These are phyloP conservation scores for Paraconiothyrium sp. DNA, from an alignment of 2,329 filamentous ascomycete genomes.

Conservation along the genomic window DNA sequence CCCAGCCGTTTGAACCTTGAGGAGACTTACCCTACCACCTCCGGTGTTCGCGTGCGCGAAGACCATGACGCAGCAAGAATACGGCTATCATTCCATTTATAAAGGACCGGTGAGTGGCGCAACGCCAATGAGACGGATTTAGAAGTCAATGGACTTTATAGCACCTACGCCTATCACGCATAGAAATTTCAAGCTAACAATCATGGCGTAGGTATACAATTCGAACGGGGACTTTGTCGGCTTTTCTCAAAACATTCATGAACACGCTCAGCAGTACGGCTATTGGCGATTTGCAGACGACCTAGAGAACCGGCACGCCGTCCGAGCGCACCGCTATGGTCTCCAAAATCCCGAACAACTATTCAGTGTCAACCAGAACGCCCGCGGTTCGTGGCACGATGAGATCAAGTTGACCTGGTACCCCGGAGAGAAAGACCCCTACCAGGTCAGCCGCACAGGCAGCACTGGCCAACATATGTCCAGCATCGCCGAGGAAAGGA, in stretches of 20 bases:
- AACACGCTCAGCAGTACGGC: conserved; percentile 15
- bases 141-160: background rate
- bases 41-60: background rate
- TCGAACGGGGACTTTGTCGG: conserved; percentile 5
- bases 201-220: background rate
- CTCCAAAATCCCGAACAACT: conserved; percentile 20
- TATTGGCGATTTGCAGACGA: conserved; percentile 22
- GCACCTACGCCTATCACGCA: background rate
- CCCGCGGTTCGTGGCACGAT: background rate
- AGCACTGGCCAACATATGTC: conserved; percentile 22
- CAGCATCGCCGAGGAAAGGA: conserved; percentile 19
- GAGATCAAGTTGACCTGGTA: conserved; percentile 23
- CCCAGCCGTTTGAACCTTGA: background rate
- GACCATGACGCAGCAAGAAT: background rate
- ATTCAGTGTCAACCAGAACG: conserved; percentile 5
- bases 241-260: background rate
- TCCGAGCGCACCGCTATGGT: conserved; percentile 12
- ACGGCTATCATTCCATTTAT: background rate
- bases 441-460: background rate
- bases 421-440: conserved; percentile 16
- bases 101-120: background rate
- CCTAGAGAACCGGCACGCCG: conserved; percentile 4
- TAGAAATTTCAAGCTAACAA: background rate
- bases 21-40: background rate
- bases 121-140: background rate